Evolutionary conservation across 768 basidiomycete genomes (phyloP).

Genomic region (Trametes meyenii): DNA sequence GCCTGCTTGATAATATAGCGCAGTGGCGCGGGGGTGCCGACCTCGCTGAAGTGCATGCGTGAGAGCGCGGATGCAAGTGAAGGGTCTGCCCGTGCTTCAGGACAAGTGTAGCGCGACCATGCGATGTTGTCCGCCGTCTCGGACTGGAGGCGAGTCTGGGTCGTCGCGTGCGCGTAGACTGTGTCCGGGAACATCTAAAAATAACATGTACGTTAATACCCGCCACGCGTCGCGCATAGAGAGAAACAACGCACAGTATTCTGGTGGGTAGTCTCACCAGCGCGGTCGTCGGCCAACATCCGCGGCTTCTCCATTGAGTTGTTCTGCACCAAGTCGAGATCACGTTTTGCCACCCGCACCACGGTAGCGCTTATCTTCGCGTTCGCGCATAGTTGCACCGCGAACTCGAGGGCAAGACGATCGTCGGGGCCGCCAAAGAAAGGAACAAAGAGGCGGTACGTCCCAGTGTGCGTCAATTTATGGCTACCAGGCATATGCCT

Average conservation of each 20-base stretch:
- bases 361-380: conserved; percentile 73
- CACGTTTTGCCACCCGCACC: conserved; percentile 60
- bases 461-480: conserved; percentile 34
- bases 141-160: conserved; percentile 70
- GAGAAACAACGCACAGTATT: conserved; percentile 18
- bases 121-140: conserved; percentile 82
- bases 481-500: conserved; percentile 36
- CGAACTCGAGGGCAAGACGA: conserved; percentile 81
- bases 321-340: conserved; percentile 25
- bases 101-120: conserved; percentile 65
- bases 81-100: conserved; percentile 18
- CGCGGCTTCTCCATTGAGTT: conserved; percentile 31
- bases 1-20: conserved; percentile 55
- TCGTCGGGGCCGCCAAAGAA: conserved; percentile 98
- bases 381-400: conserved; percentile 80
- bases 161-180: conserved; percentile 63
- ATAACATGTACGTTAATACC: not conserved
- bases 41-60: conserved; percentile 64
- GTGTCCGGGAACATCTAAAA: conserved; percentile 59
- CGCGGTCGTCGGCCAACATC: conserved; percentile 30
- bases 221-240: not conserved
- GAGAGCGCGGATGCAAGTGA: conserved; percentile 42
- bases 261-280: conserved; percentile 21
- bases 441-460: conserved; percentile 76
- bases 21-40: conserved; percentile 59